These are phyloP conservation scores for Botrytis porri DNA, from an alignment of 2,329 filamentous ascomycete species.

Conservation along the genomic window DNA sequence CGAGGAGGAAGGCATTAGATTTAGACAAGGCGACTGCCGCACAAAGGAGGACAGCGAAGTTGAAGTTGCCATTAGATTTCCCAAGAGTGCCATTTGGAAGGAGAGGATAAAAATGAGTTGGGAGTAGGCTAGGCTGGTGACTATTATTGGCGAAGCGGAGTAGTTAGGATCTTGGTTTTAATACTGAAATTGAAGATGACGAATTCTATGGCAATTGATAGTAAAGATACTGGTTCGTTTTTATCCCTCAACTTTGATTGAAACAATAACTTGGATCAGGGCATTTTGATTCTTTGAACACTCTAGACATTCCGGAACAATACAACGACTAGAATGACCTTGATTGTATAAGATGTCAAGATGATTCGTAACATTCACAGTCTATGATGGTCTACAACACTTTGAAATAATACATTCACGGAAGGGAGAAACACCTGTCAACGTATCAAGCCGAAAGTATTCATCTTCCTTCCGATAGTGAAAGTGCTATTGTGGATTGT, in stretches of 20 bases:
- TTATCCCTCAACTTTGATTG: neutral
- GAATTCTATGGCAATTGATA: constrained; percentile 3
- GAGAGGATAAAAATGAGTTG: constrained; percentile 21
- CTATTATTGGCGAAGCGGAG: constrained; percentile 13
- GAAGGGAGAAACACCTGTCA: no score
- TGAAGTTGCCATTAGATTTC: constrained; percentile 78
- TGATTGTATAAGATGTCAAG: neutral
- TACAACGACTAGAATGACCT: neutral
- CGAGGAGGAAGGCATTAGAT: constrained; percentile 49
- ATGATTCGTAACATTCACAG: no score
- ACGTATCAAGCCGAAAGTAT: no score
- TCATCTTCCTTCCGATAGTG: no score
- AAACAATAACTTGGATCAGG: neutral
- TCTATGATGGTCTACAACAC: no score
- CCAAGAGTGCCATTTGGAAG: constrained; percentile 54
- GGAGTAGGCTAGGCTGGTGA: neutral
- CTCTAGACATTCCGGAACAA: neutral
- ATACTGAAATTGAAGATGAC: constrained; percentile 7
- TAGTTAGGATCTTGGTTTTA: neutral
- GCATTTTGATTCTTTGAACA: neutral
- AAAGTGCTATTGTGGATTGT: no score
- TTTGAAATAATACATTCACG: no score
- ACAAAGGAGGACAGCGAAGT: constrained; percentile 63
- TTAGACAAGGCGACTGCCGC: constrained; percentile 58
- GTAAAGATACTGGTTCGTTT: neutral